phyloP scores from a whole-genome alignment of 768 basidiomycete genomes.

The Xanthoconium purpureum region DNA sequence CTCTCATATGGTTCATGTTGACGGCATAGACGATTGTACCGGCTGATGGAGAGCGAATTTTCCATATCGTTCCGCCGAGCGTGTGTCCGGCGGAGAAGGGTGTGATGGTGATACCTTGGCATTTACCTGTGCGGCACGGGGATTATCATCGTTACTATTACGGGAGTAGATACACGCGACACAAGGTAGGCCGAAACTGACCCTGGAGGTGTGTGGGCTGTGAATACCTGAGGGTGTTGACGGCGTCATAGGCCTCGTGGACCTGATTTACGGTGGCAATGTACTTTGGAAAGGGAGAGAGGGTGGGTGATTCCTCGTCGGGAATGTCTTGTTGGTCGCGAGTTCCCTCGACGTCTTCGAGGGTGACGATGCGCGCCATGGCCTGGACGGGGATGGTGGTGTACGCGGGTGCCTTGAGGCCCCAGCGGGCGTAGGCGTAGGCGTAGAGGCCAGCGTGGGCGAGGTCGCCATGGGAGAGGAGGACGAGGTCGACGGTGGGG shows the following conservation, averaged over 20 bases:
- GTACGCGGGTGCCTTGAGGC: conserved; percentile 86
- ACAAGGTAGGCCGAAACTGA: conserved; percentile 32
- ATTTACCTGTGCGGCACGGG: conserved; percentile 57
- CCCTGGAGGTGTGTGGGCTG: conserved; percentile 95
- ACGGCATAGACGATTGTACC: conserved; percentile 96
- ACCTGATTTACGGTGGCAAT: conserved; percentile 82
- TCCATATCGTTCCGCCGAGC: conserved; percentile 96
- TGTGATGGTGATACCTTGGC: conserved; percentile 89
- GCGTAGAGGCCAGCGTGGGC: conserved; percentile 89
- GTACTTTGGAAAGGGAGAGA: conserved; percentile 40
- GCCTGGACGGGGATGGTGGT: conserved; percentile 94
- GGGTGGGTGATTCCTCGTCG: conserved; percentile 24
- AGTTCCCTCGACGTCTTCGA: conserved; percentile 83
- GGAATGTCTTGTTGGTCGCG: conserved; percentile 69
- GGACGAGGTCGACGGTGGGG: conserved; percentile 81
- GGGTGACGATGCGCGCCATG: conserved; percentile 88
- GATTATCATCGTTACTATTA: background rate
- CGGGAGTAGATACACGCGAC: conserved; percentile 3
- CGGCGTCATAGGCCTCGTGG: conserved; percentile 86
- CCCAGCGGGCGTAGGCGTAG: conserved; percentile 86
- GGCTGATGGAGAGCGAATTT: conserved; percentile 94
- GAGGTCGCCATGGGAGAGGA: conserved; percentile 92
- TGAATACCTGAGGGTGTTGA: conserved; percentile 91
- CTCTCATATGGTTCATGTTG: conserved; percentile 92
- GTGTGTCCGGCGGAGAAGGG: conserved; percentile 95